Evolutionary conservation across 768 basidiomycete species (phyloP).

Genomic region (Mycena albidolilacea): DNA sequence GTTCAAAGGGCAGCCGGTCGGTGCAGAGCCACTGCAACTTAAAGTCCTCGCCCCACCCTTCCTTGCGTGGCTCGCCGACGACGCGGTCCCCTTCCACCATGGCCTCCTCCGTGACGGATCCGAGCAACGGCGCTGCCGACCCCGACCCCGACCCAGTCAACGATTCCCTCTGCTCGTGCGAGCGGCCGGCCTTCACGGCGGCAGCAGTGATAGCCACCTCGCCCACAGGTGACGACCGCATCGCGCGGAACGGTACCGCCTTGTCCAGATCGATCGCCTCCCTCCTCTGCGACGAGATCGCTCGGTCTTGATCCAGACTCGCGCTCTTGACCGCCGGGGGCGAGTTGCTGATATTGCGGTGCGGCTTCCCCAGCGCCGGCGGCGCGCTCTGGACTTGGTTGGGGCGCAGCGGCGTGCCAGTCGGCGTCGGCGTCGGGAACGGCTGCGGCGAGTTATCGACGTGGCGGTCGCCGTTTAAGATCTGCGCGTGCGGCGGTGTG

Average conservation of each 20-base stretch:
- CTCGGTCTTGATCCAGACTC: conserved; percentile 50
- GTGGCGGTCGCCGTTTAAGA: conserved; percentile 28
- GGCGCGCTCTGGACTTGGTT: neutral
- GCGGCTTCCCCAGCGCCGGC: conserved; percentile 44
- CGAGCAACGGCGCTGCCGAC: too few species aligned
- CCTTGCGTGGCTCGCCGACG: conserved; percentile 42
- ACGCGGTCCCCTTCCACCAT: neutral
- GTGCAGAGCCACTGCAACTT: conserved; percentile 87
- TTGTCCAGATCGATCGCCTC: too few species aligned
- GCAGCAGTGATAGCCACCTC: too few species aligned
- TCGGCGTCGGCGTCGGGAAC: conserved; percentile 26
- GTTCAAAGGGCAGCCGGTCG: conserved; percentile 78
- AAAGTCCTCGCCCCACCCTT: conserved; percentile 84
- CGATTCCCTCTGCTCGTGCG: too few species aligned
- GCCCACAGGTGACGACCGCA: too few species aligned
- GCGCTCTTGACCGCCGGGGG: conserved; percentile 43
- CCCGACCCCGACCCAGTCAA: too few species aligned
- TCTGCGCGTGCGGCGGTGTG: neutral
- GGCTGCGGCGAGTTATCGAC: conserved; percentile 20
- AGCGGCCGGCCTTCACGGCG: too few species aligned
- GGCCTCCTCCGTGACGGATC: too few species aligned
- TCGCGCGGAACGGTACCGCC: too few species aligned
- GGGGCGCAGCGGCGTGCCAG: conserved; percentile 17
- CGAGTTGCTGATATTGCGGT: conserved; percentile 47
- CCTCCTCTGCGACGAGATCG: too few species aligned